These are phyloP conservation scores for Kalaharituber pfeilii DNA, from an alignment of 2,329 filamentous ascomycete species.

Conservation along the genomic window DNA sequence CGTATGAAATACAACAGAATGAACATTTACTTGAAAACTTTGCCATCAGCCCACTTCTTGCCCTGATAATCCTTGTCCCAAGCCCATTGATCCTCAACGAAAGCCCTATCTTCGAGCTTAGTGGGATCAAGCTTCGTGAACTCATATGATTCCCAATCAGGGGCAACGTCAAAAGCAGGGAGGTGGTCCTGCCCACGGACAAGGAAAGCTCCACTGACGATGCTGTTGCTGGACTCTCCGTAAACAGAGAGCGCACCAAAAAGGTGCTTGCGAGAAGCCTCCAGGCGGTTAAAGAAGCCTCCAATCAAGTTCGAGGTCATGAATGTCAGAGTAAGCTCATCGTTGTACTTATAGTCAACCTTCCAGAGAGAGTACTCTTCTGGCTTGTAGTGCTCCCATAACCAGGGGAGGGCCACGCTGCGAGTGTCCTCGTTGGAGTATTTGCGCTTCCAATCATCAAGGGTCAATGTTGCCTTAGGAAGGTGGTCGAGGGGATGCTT, in stretches of 20 bases:
- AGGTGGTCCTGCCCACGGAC: constrained; percentile 75
- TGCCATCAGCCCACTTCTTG: constrained; percentile 86
- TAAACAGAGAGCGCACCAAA: constrained; percentile 85
- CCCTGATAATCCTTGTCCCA: constrained; percentile 75
- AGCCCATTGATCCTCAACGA: constrained; percentile 72
- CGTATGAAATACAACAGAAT: neutral
- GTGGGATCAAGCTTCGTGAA: constrained; percentile 91
- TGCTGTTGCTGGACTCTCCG: constrained; percentile 69
- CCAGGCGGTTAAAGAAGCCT: constrained; percentile 93
- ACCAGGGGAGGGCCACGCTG: constrained; percentile 74
- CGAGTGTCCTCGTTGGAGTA: constrained; percentile 93
- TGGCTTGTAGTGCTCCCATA: constrained; percentile 92
- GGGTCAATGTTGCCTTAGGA: constrained; percentile 56
- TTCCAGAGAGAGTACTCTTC: constrained; percentile 94
- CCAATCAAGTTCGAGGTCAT: constrained; percentile 98
- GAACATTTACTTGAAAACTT: constrained; percentile 87
- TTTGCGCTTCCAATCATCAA: constrained; percentile 97
- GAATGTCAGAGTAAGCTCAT: constrained; percentile 92
- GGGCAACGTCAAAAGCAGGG: constrained; percentile 82
- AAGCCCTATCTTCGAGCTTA: constrained; percentile 69
- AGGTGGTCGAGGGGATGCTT: constrained; percentile 92
- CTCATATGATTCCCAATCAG: constrained; percentile 89
- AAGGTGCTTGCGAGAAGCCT: constrained; percentile 94
- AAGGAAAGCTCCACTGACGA: constrained; percentile 86
- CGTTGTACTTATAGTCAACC: constrained; percentile 96